Evolutionary conservation across 2,329 filamentous ascomycete species (phyloP).

Genomic region (Nakataea oryzae): DNA sequence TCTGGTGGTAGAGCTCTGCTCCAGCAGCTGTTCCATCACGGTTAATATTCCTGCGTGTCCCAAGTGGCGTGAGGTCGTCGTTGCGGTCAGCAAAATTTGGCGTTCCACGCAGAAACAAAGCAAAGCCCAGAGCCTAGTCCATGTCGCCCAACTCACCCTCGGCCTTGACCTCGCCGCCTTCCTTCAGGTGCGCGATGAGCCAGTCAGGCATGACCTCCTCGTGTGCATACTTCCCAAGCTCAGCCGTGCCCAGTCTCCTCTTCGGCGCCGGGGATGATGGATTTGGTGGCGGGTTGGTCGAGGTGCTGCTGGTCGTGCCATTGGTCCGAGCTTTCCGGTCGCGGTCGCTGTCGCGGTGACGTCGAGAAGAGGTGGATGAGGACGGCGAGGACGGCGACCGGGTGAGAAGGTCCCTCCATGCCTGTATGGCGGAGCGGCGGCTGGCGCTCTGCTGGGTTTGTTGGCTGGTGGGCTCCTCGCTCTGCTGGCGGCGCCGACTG

Average conservation of each 20-base stretch:
- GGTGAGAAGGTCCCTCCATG: slow-evolving; percentile 18
- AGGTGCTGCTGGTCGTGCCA: background rate
- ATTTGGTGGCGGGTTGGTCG: background rate
- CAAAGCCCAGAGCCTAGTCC: too few relatives aligned
- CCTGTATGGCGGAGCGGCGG: slow-evolving; percentile 11
- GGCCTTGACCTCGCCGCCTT: slow-evolving; percentile 43
- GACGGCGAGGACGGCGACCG: slow-evolving; percentile 7
- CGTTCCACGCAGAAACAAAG: too few relatives aligned
- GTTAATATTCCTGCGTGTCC: slow-evolving; percentile 44
- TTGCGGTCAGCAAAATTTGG: background rate
- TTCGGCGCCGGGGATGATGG: background rate
- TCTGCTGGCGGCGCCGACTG: background rate
- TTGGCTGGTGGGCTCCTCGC: background rate
- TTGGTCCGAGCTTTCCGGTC: background rate
- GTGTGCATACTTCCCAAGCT: slow-evolving; percentile 62
- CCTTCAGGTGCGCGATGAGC: slow-evolving; percentile 52
- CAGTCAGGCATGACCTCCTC: slow-evolving; percentile 66
- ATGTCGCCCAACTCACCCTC: slow-evolving; percentile 32
- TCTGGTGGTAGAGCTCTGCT: slow-evolving; percentile 52
- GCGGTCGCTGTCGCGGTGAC: background rate
- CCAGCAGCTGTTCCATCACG: slow-evolving; percentile 51
- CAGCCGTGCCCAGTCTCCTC: slow-evolving; percentile 34
- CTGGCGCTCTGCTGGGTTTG: background rate
- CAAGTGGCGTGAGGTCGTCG: background rate
- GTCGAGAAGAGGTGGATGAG: background rate